A percentile compares a stretch with the other conserved stretches of the same genome.
Conservation (phyloP, 1,284 basidiomycete genomes). For the Apiotrichum veenhuisii region DNA sequence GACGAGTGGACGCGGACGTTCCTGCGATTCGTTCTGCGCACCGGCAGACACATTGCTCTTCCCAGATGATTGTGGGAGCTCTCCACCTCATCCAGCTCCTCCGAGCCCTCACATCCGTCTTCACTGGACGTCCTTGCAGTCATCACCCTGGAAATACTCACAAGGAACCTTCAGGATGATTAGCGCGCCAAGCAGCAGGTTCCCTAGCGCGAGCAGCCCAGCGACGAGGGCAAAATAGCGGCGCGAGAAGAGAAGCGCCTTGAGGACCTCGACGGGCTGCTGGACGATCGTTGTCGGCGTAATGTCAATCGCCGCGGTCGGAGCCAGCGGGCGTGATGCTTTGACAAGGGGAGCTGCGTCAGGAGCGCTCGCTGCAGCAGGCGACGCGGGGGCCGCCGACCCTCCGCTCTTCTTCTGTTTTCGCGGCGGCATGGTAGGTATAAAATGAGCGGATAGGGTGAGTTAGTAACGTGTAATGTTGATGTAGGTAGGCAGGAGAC, state of each 20-base stretch:
- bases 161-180: constrained; percentile 77
- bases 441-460: neutral
- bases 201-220: constrained; percentile 62
- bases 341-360: neutral
- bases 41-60: too few relatives aligned
- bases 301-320: neutral
- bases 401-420: neutral
- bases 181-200: constrained; percentile 68
- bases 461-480: neutral
- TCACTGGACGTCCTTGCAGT: too few relatives aligned
- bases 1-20: too few relatives aligned
- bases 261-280: constrained; percentile 8
- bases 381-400: neutral
- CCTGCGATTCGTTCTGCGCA: too few relatives aligned
- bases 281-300: neutral
- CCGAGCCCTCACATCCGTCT: neutral
- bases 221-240: constrained; percentile 65
- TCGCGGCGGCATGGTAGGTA: neutral
- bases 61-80: too few relatives aligned
- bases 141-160: constrained; percentile 51
- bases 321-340: neutral
- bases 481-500: too few relatives aligned
- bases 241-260: constrained; percentile 57
- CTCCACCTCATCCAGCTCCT: too few relatives aligned
- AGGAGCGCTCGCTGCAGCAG: neutral